Conservation (phyloP, 805 yeast species). For the Debaryomyces hansenii region DNA sequence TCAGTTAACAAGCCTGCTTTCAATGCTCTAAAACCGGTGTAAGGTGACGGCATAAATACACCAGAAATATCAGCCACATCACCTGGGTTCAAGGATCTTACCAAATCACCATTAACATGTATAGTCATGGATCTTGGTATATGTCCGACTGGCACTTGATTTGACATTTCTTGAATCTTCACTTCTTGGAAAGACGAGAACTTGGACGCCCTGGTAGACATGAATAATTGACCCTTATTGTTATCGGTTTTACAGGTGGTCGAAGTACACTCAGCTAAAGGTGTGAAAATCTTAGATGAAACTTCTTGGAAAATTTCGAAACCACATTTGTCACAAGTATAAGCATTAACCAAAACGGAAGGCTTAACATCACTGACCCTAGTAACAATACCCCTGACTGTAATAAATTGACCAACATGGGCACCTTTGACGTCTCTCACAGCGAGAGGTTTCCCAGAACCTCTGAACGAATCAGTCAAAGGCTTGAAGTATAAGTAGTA, state of each 20-base stretch:
- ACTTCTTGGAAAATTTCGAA: constrained; percentile 96
- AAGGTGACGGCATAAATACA: constrained; percentile 89
- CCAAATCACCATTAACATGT: constrained; percentile 90
- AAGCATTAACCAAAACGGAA: constrained; percentile 84
- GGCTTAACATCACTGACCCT: constrained; percentile 97
- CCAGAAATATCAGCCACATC: constrained; percentile 94
- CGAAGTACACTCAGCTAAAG: constrained; percentile 85
- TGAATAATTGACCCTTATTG: constrained; percentile 83
- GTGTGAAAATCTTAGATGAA: constrained; percentile 76
- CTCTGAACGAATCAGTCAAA: constrained; percentile 38
- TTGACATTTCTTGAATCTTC: constrained; percentile 88
- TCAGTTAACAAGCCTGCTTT: constrained; percentile 93
- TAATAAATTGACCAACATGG: constrained; percentile 81
- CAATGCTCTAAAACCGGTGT: constrained; percentile 91
- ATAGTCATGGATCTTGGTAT: constrained; percentile 86
- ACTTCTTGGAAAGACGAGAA: constrained; percentile 95
- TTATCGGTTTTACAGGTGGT: constrained; percentile 74
- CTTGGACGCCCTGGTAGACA: constrained; percentile 94
- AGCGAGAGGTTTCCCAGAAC: constrained; percentile 60
- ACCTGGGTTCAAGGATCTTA: constrained; percentile 87
- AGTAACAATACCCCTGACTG: constrained; percentile 92
- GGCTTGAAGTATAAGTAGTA: constrained; percentile 89
- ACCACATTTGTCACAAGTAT: constrained; percentile 97
- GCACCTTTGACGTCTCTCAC: constrained; percentile 88
- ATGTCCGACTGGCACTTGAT: constrained; percentile 97